These are phyloP conservation scores for Trifolium pratense DNA, from an alignment of 306 rosid genomes.

Conservation along the genomic window DNA sequence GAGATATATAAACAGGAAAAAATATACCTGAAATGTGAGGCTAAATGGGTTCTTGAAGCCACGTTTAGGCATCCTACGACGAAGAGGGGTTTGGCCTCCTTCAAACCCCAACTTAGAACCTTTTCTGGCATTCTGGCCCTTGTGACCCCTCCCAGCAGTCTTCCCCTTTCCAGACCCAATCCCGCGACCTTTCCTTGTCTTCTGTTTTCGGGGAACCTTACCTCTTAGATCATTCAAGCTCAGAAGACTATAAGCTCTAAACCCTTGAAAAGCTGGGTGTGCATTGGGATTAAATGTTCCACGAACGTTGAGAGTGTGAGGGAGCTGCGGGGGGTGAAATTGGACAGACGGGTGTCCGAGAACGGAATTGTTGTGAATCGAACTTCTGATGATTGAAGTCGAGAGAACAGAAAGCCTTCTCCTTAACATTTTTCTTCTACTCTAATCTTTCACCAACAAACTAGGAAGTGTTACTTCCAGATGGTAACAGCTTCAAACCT, in stretches of 20 bases:
- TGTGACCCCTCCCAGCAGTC: conserved; percentile 98
- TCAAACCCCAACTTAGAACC: conserved; percentile 85
- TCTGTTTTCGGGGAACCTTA: conserved; percentile 86
- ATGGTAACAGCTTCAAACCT: neutral
- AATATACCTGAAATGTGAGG: conserved; percentile 83
- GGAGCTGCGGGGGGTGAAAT: conserved; percentile 33
- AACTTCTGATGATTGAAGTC: conserved; percentile 40
- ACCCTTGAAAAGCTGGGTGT: conserved; percentile 38
- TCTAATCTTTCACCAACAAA: conserved; percentile 12
- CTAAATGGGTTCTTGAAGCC: conserved; percentile 91
- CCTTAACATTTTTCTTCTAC: conserved; percentile 47
- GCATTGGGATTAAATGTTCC: conserved; percentile 27
- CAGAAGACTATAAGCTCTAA: conserved; percentile 84
- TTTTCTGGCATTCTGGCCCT: conserved; percentile 91
- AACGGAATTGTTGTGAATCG: conserved; percentile 37
- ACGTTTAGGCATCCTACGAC: conserved; percentile 87
- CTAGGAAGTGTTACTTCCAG: neutral
- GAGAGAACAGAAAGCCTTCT: conserved; percentile 53
- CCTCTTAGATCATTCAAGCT: conserved; percentile 86
- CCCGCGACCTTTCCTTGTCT: conserved; percentile 93
- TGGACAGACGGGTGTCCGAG: conserved; percentile 31
- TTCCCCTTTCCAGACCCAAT: conserved; percentile 98
- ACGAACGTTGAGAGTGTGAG: conserved; percentile 25
- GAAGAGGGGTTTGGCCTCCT: conserved; percentile 97
- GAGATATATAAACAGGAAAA: conserved; percentile 9